Base-by-base conservation (phyloP, 2,329 filamentous ascomycete species). In the Alternaria solani region DNA sequence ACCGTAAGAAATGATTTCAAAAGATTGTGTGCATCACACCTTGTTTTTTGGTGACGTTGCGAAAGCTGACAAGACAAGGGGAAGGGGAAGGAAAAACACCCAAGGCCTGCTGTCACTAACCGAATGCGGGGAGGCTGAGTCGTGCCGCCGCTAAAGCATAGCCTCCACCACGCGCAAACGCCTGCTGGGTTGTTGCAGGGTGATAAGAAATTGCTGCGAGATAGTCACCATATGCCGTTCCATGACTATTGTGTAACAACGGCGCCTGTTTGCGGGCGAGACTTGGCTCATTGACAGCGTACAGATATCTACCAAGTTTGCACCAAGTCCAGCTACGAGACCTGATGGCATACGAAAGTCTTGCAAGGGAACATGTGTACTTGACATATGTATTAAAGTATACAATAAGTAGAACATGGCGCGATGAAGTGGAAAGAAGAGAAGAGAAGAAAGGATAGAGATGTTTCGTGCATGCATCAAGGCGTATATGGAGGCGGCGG, bases 401-500 rank as follows among this genome's bases (percentile, higher is more conserved):
- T 38, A 49, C 32, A 7, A 38, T 25, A 26, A 12, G 14, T 36
- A 49, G 11, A 4, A 12, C 14, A 23, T 49, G 0, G 20, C 5
- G 16, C 20, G 5, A 6, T 2, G 16, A 49, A 49, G 46, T 25
- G 18, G 16, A n/a, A 30, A 36, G 20, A 44, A 57, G 23, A 36
- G 20, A 23, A 23, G 4, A 23, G 6, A 38, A 28, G 16, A 18
- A n/a, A n/a, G 16, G 18, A 1, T 3, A 18, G 7, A 26, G 3
- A 23, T 5, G 5, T 30, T n/a, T 34, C 30, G 9, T 48, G 9
- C 32, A 26, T 20, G 12, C 48, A 39, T 57, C 32, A 54, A 23
- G 55, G 49, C 25, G 36, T 26, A 8, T 70, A 70, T 2, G 68
- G 67, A 5, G 69, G 69, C 5, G 69, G 69, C 7, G 68, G 64